phyloP scores from a whole-genome alignment of 768 basidiomycete species.

The Pulveroboletus sp. region DNA sequence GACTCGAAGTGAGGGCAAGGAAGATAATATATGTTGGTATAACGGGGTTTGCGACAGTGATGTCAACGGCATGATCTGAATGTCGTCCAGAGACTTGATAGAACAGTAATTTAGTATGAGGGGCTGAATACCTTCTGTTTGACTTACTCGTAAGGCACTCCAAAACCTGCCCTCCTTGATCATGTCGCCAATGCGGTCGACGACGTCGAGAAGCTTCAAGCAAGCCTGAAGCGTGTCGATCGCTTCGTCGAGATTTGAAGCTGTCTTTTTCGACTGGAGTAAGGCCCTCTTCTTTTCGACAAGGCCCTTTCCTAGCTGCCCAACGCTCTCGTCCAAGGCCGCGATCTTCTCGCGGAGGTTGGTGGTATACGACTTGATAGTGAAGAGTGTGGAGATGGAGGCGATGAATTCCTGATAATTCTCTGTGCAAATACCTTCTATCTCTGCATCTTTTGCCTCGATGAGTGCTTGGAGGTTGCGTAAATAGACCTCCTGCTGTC shows the following conservation, averaged over 20 bases:
- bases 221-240: constrained; percentile 95
- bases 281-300: constrained; percentile 92
- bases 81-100: constrained; percentile 87
- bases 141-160: constrained; percentile 88
- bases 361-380: constrained; percentile 93
- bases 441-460: constrained; percentile 91
- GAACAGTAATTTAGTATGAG: constrained; percentile 28
- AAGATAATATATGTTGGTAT: constrained; percentile 86
- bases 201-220: constrained; percentile 86
- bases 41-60: constrained; percentile 90
- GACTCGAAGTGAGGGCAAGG: constrained; percentile 81
- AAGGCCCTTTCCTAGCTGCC: constrained; percentile 79
- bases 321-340: constrained; percentile 83
- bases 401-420: constrained; percentile 98
- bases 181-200: constrained; percentile 89
- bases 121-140: background rate
- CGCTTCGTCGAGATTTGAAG: constrained; percentile 91
- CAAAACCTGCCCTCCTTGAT: constrained; percentile 92
- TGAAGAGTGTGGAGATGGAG: constrained; percentile 93
- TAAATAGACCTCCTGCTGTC: constrained; percentile 87
- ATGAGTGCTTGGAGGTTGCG: constrained; percentile 83
- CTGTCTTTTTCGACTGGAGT: constrained; percentile 87
- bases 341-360: constrained; percentile 88
- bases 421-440: constrained; percentile 91
- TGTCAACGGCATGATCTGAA: constrained; percentile 83